Conservation (phyloP, 139 green algal species). For the Tetraselmis striata region DNA sequence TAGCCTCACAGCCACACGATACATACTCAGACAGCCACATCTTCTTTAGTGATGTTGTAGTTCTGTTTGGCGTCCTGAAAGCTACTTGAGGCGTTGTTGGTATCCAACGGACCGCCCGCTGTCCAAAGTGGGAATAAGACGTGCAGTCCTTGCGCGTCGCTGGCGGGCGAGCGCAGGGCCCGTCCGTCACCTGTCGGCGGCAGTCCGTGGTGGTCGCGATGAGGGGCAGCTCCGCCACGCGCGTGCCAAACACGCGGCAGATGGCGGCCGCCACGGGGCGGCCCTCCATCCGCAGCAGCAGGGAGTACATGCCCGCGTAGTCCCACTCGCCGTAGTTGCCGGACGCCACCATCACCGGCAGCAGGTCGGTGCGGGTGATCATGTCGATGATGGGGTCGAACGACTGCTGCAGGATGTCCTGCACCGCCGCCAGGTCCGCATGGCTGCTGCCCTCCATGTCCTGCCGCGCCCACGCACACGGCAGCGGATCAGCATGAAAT, state of each 20-base stretch:
- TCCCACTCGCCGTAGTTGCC: conserved; percentile 59
- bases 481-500: no score
- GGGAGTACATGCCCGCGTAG: conserved; percentile 75
- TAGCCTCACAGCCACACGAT: no score
- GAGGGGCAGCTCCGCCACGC: conserved; percentile 82
- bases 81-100: no score
- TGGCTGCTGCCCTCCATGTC: no score
- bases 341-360: conserved; percentile 69
- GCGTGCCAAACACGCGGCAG: conserved; percentile 67
- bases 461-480: no score
- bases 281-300: conserved; percentile 65
- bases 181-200: conserved; percentile 29
- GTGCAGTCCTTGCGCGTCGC: no score
- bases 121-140: no score
- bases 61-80: no score
- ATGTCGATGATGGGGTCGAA: conserved; percentile 89
- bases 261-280: conserved; percentile 63
- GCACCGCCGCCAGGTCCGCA: not conserved
- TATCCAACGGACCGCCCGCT: no score
- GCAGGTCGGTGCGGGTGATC: conserved; percentile 64
- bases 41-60: no score
- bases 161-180: no score
- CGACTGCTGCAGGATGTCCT: conserved; percentile 33
- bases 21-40: no score
- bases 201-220: conserved; percentile 71